Evolutionary conservation across 73 alveolate species (phyloP), one percentile per base, ranked within the genome.

Genomic region (Blepharisma japonicum): DNA sequence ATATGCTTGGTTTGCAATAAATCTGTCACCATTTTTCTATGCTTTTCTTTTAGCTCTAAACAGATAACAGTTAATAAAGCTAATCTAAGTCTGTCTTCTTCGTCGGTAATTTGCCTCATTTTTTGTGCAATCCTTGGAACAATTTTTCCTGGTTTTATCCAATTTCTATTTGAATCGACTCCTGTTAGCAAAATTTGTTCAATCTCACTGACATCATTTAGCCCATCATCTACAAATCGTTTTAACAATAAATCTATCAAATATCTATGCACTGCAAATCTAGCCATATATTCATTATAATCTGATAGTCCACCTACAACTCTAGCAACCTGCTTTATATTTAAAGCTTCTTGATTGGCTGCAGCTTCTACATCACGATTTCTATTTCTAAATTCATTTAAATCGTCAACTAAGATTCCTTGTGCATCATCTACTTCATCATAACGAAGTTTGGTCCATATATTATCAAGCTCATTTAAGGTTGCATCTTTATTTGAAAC

Each of bases 251-350:
- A n/a, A 14, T 61, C 74, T 1, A 61, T 61, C 18, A 14, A 25
- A 25, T 14, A 61, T 14, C 74, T 14, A 25, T 61, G 74, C 11
- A 11, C 11, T 8, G 74, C 74, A 25, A 61, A 61, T 20, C 23
- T 8, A 2, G 49, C 23, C 47, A 61, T 9, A 18, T n/a, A 14
- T 61, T 61, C 74, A 61, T 61, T 61, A 25, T 20, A 61, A 0
- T 25, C 74, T 9, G 74, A 14, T 9, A 61, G 74, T 8, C 74
- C 74, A 61, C 74, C 23, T n/a, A 61, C 74, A 25, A 61, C 74
- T 61, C 23, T 61, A 18, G 74, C 74, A 4, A 61, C 23, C 2
- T n/a, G n/a, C 5, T 61, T 61, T 20, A 61, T 9, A 61, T 61
- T 14, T 25, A 25, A 61, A 14, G 47, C 74, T 61, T 61, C 74